Conservation (phyloP, 345 rosid species). For the Pelargonium nanum region DNA sequence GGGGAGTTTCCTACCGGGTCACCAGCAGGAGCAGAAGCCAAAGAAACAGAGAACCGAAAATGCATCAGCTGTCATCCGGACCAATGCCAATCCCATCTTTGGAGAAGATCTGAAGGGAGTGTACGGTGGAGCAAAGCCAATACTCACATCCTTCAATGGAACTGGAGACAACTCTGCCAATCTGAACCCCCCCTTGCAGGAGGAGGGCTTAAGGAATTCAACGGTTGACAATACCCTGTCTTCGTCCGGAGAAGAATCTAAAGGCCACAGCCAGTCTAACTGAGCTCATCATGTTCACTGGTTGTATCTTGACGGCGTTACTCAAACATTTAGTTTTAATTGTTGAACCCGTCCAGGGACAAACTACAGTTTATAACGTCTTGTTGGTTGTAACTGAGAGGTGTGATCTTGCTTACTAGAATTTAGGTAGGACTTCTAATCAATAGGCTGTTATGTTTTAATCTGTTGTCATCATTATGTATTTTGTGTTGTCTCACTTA, state of each 20-base stretch:
- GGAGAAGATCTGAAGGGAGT: conserved; percentile 20
- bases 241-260: not conserved
- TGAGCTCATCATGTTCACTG: not conserved
- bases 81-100: conserved; percentile 13
- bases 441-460: not conserved
- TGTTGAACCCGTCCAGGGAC: no score
- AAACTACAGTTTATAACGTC: not conserved
- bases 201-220: not conserved
- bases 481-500: not conserved
- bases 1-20: conserved; percentile 35
- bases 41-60: conserved; percentile 25
- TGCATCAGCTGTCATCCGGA: conserved; percentile 13
- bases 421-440: not conserved
- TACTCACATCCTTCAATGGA: conserved; percentile 8
- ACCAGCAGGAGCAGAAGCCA: conserved; percentile 29
- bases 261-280: not conserved
- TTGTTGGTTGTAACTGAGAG: conserved; percentile 1
- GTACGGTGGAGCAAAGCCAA: conserved; percentile 23
- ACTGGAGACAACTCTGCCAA: not conserved
- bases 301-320: no score
- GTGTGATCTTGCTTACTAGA: conserved; percentile 1
- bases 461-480: not conserved
- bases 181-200: not conserved
- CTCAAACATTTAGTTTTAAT: no score
- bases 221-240: not conserved